phyloP scores from a whole-genome alignment of 2,329 filamentous ascomycete species.

The Purpureocillium takamizusanense region DNA sequence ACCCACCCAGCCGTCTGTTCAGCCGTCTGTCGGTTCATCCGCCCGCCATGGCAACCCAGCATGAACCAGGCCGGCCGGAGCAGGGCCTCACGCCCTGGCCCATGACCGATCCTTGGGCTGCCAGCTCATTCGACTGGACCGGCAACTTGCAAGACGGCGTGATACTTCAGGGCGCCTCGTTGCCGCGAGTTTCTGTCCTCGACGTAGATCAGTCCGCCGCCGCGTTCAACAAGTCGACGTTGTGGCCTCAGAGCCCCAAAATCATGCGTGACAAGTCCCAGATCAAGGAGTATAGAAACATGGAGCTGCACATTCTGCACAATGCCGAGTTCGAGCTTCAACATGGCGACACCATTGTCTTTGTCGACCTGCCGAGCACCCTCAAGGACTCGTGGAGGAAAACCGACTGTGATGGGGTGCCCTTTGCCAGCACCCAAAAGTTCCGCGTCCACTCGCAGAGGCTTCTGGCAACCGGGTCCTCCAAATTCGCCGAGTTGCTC shows the following conservation, averaged over 20 bases:
- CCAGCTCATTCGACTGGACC: no score
- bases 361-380: conserved; percentile 27
- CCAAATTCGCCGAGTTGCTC: conserved; percentile 36
- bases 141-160: no score
- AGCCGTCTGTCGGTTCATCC: no score
- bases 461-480: conserved; percentile 35
- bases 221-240: no score
- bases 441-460: conserved; percentile 37
- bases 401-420: conserved; percentile 25
- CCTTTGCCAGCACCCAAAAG: conserved; percentile 20
- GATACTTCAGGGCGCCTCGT: no score
- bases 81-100: background rate
- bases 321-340: conserved; percentile 15
- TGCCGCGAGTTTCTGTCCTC: no score
- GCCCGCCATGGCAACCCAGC: no score
- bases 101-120: no score
- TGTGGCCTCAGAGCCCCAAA: no score
- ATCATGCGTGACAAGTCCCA: background rate
- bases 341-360: conserved; percentile 34
- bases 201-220: no score
- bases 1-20: no score
- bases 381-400: conserved; percentile 8
- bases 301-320: conserved; percentile 18
- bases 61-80: background rate
- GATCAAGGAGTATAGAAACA: conserved; percentile 12